Evolutionary conservation across 2,329 filamentous ascomycete species (phyloP), one percentile per base, ranked within the genome.

Genomic region (Colletotrichum spaethianum): DNA sequence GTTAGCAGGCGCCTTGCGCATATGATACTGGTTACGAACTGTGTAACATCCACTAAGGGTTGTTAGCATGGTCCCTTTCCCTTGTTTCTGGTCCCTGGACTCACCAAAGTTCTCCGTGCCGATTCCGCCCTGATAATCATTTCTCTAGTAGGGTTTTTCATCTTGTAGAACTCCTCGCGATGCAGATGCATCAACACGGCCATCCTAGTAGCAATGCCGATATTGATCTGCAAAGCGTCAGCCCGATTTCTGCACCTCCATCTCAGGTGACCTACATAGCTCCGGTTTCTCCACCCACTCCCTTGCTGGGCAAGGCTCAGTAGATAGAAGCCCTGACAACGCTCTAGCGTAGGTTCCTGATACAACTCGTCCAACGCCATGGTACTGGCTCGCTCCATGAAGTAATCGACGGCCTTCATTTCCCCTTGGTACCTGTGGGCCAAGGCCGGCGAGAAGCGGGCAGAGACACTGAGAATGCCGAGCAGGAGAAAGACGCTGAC

Each of bases 271-370:
- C 87, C 76, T 77, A 89, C 88, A 74, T 87, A 88, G 78, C 88
- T 90, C 64, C 82, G 83, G 62, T 88, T 87, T 50, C 83, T 86
- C 73, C 86, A 80, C 0, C 87, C 88, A 63, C 85, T 88, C 18
- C 88, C 88, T 76, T 90, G 88, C 74, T 91, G 88, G 5, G 88
- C 88, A 66, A 91, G 86, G 75, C 87, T 89, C 20, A 91, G 80
- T 4, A 91, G 79, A 74, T 90, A 90, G 72, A 90, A 90, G 1
- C 85, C 88, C 77, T 91, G 89, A 63, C 87, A 90, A 50, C 86
- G 82, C 75, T 90, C 87, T 23, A 91, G 76, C 0, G 84, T 88
- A 0, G 88, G 86, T 64, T 85, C 84, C 48, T 84, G 80, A 75
- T 90, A 90, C 26, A 90, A 79, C 74, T 89, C 87, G 31, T 79